These are phyloP conservation scores for Solanum hybrid DNA, from an alignment of 305 asterid genomes.

Conservation along the genomic window DNA sequence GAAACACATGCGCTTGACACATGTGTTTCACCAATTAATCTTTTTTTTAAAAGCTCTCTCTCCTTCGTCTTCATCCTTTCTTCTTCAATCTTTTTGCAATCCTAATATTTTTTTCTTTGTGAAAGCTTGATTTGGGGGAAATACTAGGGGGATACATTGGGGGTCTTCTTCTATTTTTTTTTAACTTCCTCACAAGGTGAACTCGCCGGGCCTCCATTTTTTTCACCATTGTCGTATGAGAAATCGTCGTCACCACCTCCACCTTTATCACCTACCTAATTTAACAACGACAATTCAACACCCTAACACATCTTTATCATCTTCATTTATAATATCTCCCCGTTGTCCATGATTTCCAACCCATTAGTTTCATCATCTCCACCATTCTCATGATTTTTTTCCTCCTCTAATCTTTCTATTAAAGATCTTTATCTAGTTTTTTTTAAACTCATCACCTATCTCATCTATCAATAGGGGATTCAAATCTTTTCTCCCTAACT, in stretches of 20 bases:
- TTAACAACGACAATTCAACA: background rate
- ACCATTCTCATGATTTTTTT: background rate
- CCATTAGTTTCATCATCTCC: background rate
- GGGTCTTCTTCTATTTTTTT: background rate
- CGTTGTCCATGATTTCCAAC: background rate
- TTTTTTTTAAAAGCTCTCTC: accelerated
- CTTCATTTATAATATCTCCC: background rate
- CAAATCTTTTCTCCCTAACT: background rate
- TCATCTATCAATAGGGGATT: background rate
- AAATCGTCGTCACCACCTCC: background rate
- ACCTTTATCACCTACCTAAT: background rate
- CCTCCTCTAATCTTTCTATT: too few species aligned
- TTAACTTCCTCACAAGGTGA: background rate
- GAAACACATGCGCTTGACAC: background rate
- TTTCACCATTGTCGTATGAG: background rate
- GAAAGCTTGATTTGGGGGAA: background rate
- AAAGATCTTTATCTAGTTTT: background rate
- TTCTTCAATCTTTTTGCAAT: background rate
- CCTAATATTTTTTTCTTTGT: background rate
- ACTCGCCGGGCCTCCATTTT: background rate
- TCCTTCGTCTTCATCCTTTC: background rate
- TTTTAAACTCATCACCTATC: background rate
- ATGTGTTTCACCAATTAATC: background rate
- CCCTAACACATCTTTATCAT: background rate
- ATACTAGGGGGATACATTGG: background rate